Conservation (phyloP, 257 asterid genomes). For the Petunia axillaris region DNA sequence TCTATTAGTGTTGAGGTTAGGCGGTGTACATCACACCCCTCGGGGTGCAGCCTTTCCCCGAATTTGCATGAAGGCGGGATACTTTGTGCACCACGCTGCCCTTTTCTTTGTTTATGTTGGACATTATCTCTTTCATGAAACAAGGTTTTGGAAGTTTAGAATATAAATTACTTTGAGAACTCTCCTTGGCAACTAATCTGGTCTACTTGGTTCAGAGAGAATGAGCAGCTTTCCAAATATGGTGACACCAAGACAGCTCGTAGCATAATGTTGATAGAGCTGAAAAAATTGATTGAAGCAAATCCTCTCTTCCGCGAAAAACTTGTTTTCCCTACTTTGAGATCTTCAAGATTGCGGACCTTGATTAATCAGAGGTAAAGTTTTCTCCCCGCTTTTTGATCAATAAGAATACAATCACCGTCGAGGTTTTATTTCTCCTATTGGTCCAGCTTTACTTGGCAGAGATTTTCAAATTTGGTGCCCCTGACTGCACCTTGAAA, state of each 20-base stretch:
- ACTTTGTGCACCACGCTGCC: too few species aligned
- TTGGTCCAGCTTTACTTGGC: too few species aligned
- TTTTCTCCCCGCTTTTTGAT: neutral
- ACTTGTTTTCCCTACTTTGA: constrained; percentile 85
- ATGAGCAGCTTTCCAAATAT: constrained; percentile 96
- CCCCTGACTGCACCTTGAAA: too few species aligned
- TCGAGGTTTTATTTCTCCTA: too few species aligned
- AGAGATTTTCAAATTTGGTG: too few species aligned
- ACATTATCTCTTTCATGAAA: neutral
- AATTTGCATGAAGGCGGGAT: too few species aligned
- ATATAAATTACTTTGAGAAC: neutral
- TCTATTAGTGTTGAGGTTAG: too few species aligned
- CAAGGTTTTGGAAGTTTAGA: neutral
- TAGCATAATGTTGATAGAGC: constrained; percentile 91
- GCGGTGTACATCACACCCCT: too few species aligned
- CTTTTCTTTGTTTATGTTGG: too few species aligned
- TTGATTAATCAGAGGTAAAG: constrained; percentile 88
- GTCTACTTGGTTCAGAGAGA: constrained; percentile 65
- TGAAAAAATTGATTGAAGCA: constrained; percentile 92
- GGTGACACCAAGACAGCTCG: constrained; percentile 99
- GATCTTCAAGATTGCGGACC: constrained; percentile 92
- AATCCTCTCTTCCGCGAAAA: constrained; percentile 97
- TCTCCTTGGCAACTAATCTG: too few species aligned
- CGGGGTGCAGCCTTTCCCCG: too few species aligned
- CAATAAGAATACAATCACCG: neutral